These are phyloP conservation scores for Marasmius tenuissimus DNA, from an alignment of 1,284 basidiomycete species.

Conservation along the genomic window DNA sequence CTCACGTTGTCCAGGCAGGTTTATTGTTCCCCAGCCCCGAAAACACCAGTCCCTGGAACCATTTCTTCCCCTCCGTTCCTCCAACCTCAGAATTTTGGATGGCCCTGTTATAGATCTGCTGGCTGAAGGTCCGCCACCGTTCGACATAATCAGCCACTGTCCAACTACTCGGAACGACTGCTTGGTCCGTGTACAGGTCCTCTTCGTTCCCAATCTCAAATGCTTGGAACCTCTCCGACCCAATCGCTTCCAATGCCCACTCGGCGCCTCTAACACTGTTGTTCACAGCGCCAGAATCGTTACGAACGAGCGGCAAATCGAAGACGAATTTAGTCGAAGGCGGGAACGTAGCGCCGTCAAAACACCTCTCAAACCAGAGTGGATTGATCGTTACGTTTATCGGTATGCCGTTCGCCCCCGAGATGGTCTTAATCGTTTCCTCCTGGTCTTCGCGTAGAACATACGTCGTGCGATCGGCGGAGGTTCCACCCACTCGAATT, in stretches of 20 bases:
- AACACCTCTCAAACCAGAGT: slow-evolving; percentile 6
- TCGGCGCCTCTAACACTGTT: slow-evolving; percentile 5
- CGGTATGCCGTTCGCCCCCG: slow-evolving; percentile 8
- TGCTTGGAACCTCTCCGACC: slow-evolving; percentile 3
- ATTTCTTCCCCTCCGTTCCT: not conserved
- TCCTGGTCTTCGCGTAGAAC: not conserved
- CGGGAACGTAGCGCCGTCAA: slow-evolving; percentile 7
- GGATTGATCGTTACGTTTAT: slow-evolving; percentile 9
- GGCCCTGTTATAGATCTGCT: not conserved
- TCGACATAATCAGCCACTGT: slow-evolving; percentile 4
- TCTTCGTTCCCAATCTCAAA: slow-evolving; percentile 12
- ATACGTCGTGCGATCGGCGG: slow-evolving; percentile 11
- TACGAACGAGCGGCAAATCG: slow-evolving; percentile 9
- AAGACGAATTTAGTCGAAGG: slow-evolving; percentile 6
- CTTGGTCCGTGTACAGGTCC: slow-evolving; percentile 6
- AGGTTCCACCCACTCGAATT: slow-evolving; percentile 10
- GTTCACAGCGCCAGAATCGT: slow-evolving; percentile 8
- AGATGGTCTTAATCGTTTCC: slow-evolving; percentile 5
- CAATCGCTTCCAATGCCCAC: slow-evolving; percentile 9
- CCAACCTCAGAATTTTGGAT: slow-evolving; percentile 2
- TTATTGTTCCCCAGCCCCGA: slow-evolving; percentile 6
- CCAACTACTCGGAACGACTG: slow-evolving; percentile 4
- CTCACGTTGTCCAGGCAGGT: slow-evolving; percentile 9
- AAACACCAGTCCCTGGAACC: slow-evolving; percentile 12
- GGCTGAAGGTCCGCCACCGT: slow-evolving; percentile 4